Percentiles rank a stretch among this genome's conserved stretches.
Conservation (phyloP, 305 asterid genomes). For the Plantago coronopus region DNA sequence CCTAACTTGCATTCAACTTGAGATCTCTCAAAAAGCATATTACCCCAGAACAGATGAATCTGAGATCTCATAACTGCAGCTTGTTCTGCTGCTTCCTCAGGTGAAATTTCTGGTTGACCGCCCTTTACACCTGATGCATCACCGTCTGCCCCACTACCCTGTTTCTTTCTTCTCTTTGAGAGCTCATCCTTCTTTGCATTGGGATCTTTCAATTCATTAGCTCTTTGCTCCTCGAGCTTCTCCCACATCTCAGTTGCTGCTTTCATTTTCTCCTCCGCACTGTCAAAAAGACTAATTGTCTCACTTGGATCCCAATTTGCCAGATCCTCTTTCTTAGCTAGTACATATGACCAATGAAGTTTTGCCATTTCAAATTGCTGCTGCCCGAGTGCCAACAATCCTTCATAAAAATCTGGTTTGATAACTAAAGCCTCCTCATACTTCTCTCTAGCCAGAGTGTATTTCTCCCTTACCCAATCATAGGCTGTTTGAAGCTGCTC, state of each 20-base stretch:
- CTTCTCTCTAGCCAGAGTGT: slow-evolving; percentile 66
- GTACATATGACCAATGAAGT: slow-evolving; percentile 85
- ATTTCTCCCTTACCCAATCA: slow-evolving; percentile 84
- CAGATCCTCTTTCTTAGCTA: slow-evolving; percentile 83
- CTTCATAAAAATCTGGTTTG: slow-evolving; percentile 85
- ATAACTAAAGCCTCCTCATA: slow-evolving; percentile 74
- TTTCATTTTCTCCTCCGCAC: slow-evolving; percentile 86
- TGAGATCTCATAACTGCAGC: slow-evolving; percentile 92
- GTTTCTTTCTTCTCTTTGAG: slow-evolving; percentile 58
- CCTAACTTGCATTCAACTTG: slow-evolving; percentile 84
- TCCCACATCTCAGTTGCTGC: slow-evolving; percentile 95
- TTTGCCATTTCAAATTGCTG: slow-evolving; percentile 98
- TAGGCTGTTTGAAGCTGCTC: slow-evolving; percentile 74
- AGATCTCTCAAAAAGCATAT: slow-evolving; percentile 90
- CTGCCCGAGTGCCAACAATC: slow-evolving; percentile 88
- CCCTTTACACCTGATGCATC: slow-evolving; percentile 33
- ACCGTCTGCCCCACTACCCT: slow-evolving; percentile 40
- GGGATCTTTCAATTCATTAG: slow-evolving; percentile 60
- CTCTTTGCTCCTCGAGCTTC: slow-evolving; percentile 82
- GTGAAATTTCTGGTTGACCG: slow-evolving; percentile 41
- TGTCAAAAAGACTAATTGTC: slow-evolving; percentile 67
- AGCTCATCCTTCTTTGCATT: slow-evolving; percentile 60
- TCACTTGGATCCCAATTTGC: slow-evolving; percentile 81
- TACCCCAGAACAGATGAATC: slow-evolving; percentile 92
- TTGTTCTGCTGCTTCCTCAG: slow-evolving; percentile 83